Conservation (phyloP, 2,329 filamentous ascomycete genomes). For the Diaporthe vaccinii region DNA sequence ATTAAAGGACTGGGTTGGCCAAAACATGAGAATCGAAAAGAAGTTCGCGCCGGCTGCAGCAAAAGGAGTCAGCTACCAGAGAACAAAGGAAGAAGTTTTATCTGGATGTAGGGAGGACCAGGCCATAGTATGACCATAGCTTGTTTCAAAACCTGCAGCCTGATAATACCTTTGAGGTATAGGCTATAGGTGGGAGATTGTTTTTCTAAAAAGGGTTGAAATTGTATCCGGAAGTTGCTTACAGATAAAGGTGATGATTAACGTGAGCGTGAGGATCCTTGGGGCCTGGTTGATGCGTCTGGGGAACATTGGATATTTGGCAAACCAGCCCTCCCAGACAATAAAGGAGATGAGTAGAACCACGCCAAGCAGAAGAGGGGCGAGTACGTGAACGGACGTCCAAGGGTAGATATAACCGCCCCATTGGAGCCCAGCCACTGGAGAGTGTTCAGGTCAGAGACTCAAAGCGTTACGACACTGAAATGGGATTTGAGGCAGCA, state of each 20-base stretch:
- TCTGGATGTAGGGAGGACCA: no score
- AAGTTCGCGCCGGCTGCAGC: slow-evolving; percentile 72
- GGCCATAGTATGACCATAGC: no score
- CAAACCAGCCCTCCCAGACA: slow-evolving; percentile 53
- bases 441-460: not conserved
- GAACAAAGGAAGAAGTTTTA: no score
- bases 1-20: slow-evolving; percentile 75
- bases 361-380: slow-evolving; percentile 56
- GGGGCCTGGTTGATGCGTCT: slow-evolving; percentile 56
- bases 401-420: slow-evolving; percentile 56
- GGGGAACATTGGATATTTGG: slow-evolving; percentile 60
- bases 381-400: slow-evolving; percentile 54
- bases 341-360: slow-evolving; percentile 53
- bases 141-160: no score
- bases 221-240: no score
- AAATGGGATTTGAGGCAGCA: not conserved
- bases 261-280: slow-evolving; percentile 64
- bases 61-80: no score
- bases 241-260: slow-evolving; percentile 72
- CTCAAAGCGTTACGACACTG: no score
- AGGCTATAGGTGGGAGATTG: no score
- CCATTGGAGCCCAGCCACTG: slow-evolving; percentile 60
- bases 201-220: no score
- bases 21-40: slow-evolving; percentile 69
- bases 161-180: no score